phyloP scores from a whole-genome alignment of 352 stramenopile genomes.

The Pythium catenulatum region DNA sequence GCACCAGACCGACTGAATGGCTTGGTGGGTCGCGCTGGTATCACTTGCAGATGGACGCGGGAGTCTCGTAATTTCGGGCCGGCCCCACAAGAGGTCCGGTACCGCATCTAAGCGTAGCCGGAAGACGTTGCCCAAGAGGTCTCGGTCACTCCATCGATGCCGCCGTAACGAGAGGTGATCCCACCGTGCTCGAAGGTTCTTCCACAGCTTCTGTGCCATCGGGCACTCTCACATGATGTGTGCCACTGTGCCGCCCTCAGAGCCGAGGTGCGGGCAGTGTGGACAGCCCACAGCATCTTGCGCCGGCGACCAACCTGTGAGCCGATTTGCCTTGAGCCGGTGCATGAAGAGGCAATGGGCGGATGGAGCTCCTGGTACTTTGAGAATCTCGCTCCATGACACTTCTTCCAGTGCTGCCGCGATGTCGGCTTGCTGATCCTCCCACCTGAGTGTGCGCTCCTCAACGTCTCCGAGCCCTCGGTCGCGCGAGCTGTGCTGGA shows the following conservation, averaged over 20 bases:
- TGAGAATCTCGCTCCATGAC: neutral
- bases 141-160: neutral
- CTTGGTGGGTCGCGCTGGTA: neutral
- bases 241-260: no score
- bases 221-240: neutral
- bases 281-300: neutral
- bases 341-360: neutral
- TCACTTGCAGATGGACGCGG: neutral
- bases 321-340: neutral
- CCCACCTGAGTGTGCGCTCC: neutral
- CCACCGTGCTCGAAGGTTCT: neutral
- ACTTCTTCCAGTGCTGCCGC: neutral
- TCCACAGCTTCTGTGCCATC: neutral
- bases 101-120: neutral
- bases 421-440: neutral
- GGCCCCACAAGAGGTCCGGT: neutral
- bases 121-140: neutral
- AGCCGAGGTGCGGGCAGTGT: neutral
- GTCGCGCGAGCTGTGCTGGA: no score
- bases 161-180: neutral
- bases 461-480: neutral
- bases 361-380: neutral
- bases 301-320: neutral
- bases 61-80: neutral
- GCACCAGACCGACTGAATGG: neutral